A percentile compares a stretch with the other conserved stretches of the same genome.
These are phyloP conservation scores for Fusarium sp. DNA, from an alignment of 2,329 filamentous ascomycete genomes.

Conservation along the genomic window DNA sequence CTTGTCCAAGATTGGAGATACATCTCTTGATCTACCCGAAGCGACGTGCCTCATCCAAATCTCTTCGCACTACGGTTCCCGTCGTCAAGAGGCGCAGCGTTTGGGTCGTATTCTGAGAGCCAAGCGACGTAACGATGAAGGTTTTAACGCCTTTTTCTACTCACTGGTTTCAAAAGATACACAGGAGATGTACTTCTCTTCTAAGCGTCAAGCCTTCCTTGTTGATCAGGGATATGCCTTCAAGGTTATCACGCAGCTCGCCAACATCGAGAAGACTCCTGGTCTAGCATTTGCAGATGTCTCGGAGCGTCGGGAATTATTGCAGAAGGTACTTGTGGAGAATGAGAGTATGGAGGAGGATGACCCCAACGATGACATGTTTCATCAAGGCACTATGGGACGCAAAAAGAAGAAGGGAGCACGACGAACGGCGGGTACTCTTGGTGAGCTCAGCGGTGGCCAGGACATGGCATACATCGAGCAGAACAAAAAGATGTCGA, in stretches of 20 bases:
- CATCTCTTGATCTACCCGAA: constrained; percentile 95
- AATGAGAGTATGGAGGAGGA: constrained; percentile 82
- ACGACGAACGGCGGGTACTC: constrained; percentile 82
- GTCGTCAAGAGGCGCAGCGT: constrained; percentile 94
- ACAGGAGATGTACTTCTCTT: constrained; percentile 97
- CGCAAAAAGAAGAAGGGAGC: constrained; percentile 67
- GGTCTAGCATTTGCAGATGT: constrained; percentile 83
- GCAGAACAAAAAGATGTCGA: constrained; percentile 74
- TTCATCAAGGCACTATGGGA: constrained; percentile 59
- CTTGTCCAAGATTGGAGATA: constrained; percentile 97
- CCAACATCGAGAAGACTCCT: constrained; percentile 87
- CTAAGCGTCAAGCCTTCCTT: constrained; percentile 94
- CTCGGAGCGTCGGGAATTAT: constrained; percentile 82
- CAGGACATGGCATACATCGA: constrained; percentile 98
- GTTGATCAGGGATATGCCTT: constrained; percentile 99
- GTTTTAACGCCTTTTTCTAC: constrained; percentile 99
- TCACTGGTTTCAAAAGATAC: constrained; percentile 97
- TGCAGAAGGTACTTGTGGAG: constrained; percentile 90
- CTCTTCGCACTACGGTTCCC: constrained; percentile 95
- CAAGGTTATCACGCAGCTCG: constrained; percentile 96
- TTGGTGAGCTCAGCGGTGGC: constrained; percentile 88
- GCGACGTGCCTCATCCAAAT: constrained; percentile 98
- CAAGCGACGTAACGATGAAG: constrained; percentile 95
- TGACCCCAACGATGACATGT: constrained; percentile 63
- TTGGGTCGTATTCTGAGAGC: constrained; percentile 93